Base-by-base conservation (phyloP, 2,329 filamentous ascomycete genomes). In the Xylariales sp. region DNA sequence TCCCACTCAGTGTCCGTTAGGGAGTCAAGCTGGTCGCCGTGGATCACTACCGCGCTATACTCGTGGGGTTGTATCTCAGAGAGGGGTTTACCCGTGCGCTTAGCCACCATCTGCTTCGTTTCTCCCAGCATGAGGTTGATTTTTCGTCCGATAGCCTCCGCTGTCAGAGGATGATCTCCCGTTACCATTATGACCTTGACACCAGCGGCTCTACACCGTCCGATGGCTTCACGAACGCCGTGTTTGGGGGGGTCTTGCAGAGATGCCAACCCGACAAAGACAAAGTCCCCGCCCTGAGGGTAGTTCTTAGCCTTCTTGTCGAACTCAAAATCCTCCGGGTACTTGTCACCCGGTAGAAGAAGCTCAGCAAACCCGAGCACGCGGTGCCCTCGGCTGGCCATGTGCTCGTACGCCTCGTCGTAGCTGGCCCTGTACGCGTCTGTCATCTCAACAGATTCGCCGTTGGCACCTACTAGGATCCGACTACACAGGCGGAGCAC, bases 241-340 rank as follows among this genome's bases (percentile, higher is more conserved):
- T 74, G 67, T 2, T 83, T 81, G 42, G 83, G 83, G 5, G 83
- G 83, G 48, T 87, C 83, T 46, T 85, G 85, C 5, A 87, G 70
- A 29, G 82, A 83, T 42, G 85, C 72, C 5, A 87, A 67, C 31
- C 83, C 83, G 30, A 76, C 72, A 60, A 85, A 84, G 31, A 68
- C 67, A 17, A 87, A 70, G 29, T 78, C 66, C 8, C n/a, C 8
- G 51, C 85, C 82, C 17, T 85, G 62, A 8, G 64, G 76, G 12
- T 72, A 59, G 33, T 70, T 52, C 6, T 74, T 63, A 28, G 66
- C 59, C 8, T 8, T 25, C 8, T 8, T 25, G 8, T 8, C 23
- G 23, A 25, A 25, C 23, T 25, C 23, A 25, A n/a, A n/a, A n/a
- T n/a, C 23, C 52, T 57, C 41, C 34, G 55, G 57, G 21, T 54